Base-by-base conservation (phyloP, 2,329 filamentous ascomycete species). In the Colletotrichum destructivum region DNA sequence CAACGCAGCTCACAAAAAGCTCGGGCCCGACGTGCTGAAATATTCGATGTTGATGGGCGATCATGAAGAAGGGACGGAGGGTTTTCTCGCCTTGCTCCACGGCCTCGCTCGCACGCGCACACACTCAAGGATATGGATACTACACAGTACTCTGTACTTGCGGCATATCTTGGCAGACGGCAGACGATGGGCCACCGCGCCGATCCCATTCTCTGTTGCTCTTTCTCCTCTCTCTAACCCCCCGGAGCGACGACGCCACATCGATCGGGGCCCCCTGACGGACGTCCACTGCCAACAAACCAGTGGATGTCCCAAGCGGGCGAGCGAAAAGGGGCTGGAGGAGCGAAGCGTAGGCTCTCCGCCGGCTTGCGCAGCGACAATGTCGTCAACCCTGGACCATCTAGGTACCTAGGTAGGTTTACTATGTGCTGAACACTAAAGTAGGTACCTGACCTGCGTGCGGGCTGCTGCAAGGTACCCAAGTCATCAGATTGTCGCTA, bases 311-410 rank as follows among this genome's bases (percentile, higher is more conserved):
- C 4, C 44, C 44, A 47, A 15, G 44, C 18, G 35, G 51, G 55
- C 42, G 23, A 55, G 26, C 16, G 46, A 7, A 31, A 60, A 62
- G 62, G 57, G 65, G 44, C 57, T 47, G 40, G 31, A 62, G 67
- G 67, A 62, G 65, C 69, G 63, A 59, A 69, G 69, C 69, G 51
- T 47, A 62, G 69, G 51, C 57, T 59, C 44, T 44, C 49, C 56
- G 64, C 26, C 62, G 57, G 64, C 67, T 46, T 46, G 59, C 69
- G 69, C 65, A 52, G 44, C 52, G 66, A 44, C 23, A 35, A n/a
- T 44, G 38, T 69, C 57, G 51, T 26, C 3, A 4, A 26, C 26
- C 26, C 69, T 63, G 64, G 46, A 26, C 69, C 59, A 68, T 31
- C 31, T 31, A 31, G 31, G 31, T 31, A 31, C 31, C 31, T 31